Evolutionary conservation across 306 rosid species (phyloP).

Genomic region (Comarum palustre): DNA sequence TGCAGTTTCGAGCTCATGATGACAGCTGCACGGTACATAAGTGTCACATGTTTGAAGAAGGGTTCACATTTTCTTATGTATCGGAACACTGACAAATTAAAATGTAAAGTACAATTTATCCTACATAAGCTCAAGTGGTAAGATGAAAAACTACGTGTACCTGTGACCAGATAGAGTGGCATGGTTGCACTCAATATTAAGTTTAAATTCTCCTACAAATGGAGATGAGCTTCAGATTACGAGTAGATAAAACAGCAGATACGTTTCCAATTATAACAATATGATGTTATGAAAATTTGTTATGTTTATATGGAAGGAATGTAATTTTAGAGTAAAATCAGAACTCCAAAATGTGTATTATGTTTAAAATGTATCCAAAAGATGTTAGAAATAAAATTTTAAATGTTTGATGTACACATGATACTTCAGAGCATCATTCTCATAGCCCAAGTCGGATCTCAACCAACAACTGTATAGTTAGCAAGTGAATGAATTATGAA

Average conservation of each 20-base stretch:
- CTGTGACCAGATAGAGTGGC: slow-evolving; percentile 98
- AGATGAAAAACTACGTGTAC: slow-evolving; percentile 32
- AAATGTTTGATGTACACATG: background rate
- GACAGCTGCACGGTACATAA: slow-evolving; percentile 52
- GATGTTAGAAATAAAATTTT: background rate
- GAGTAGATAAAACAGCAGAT: background rate
- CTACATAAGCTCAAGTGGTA: background rate
- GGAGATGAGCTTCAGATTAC: slow-evolving; percentile 11
- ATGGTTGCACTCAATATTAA: slow-evolving; percentile 95
- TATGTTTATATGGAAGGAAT: too few relatives aligned
- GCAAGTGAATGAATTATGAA: background rate
- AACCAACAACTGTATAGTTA: background rate
- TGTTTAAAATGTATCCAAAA: background rate
- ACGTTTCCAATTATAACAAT: background rate
- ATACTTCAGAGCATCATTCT: background rate
- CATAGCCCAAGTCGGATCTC: background rate
- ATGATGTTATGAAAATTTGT: background rate
- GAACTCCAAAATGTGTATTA: background rate
- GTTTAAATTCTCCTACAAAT: slow-evolving; percentile 75
- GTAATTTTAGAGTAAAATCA: background rate
- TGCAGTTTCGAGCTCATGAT: slow-evolving; percentile 96
- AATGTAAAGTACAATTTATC: slow-evolving; percentile 20
- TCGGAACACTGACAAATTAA: background rate
- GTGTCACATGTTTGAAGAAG: slow-evolving; percentile 13
- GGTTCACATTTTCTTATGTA: slow-evolving; percentile 10